Evolutionary conservation across 2,329 filamentous ascomycete species (phyloP).

Genomic region (Paraphaeosphaeria minitans): DNA sequence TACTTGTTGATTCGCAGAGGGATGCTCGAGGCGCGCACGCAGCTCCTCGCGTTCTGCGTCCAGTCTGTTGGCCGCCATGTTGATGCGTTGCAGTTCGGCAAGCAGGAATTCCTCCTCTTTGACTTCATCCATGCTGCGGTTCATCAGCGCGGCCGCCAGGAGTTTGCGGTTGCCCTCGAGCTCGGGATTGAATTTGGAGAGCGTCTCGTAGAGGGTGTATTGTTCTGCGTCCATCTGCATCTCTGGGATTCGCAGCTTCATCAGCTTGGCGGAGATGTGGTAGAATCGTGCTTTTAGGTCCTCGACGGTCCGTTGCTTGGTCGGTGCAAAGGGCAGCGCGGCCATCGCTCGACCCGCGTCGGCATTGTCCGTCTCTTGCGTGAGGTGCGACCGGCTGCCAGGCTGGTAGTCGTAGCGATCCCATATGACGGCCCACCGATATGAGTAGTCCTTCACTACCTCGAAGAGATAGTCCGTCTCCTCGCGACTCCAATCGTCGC

Average conservation of each 20-base stretch:
- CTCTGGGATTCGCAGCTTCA: conserved; percentile 48
- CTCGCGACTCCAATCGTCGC: conserved; percentile 82
- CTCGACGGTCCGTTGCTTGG: conserved; percentile 74
- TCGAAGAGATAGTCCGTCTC: conserved; percentile 92
- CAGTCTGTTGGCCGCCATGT: conserved; percentile 82
- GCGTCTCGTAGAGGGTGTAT: conserved; percentile 80
- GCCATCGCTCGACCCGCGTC: conserved; percentile 33
- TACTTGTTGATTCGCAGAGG: conserved; percentile 58
- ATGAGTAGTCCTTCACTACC: conserved; percentile 76
- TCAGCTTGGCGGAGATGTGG: conserved; percentile 67
- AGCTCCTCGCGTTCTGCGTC: conserved; percentile 87
- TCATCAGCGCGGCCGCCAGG: conserved; percentile 79
- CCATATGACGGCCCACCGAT: conserved; percentile 89
- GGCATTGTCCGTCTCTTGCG: conserved; percentile 25
- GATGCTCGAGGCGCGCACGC: conserved; percentile 85
- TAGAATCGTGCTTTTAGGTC: conserved; percentile 93
- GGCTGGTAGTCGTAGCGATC: conserved; percentile 84
- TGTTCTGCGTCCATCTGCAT: conserved; percentile 79
- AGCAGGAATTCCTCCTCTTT: conserved; percentile 90
- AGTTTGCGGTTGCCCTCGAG: conserved; percentile 82
- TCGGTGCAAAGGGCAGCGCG: conserved; percentile 49
- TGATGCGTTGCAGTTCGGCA: conserved; percentile 88
- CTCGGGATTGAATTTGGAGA: conserved; percentile 82
- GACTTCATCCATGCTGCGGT: conserved; percentile 82
- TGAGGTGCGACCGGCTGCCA: conserved; percentile 29